Percentiles rank a stretch among this genome's conserved stretches.
These are phyloP conservation scores for Dendrobium nobile DNA, from an alignment of 106 monocot genomes.

Conservation along the genomic window DNA sequence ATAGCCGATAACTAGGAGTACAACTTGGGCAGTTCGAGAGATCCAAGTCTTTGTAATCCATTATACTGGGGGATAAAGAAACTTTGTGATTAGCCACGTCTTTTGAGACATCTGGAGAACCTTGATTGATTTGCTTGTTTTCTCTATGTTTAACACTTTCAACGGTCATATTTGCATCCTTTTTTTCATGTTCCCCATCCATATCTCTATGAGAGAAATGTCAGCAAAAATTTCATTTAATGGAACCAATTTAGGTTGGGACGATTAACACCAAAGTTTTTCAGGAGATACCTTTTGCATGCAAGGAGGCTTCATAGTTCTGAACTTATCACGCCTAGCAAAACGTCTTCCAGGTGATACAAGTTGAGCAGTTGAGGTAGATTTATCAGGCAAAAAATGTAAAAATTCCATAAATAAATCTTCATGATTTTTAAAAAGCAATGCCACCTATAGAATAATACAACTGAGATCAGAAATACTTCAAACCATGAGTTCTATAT, in stretches of 20 bases:
- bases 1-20: slow-evolving; percentile 67
- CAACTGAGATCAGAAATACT: neutral
- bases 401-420: slow-evolving; percentile 61
- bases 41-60: slow-evolving; percentile 58
- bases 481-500: neutral
- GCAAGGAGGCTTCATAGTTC: slow-evolving; percentile 19
- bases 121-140: slow-evolving; percentile 31
- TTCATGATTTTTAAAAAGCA: slow-evolving; percentile 33
- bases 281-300: slow-evolving; percentile 42
- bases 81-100: slow-evolving; percentile 33
- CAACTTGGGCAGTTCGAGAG: slow-evolving; percentile 52
- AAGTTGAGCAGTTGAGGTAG: slow-evolving; percentile 32
- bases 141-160: slow-evolving; percentile 60
- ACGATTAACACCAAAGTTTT: no score
- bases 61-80: slow-evolving; percentile 32
- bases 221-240: neutral
- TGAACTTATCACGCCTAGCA: slow-evolving; percentile 42
- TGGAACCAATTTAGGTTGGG: no score
- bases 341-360: slow-evolving; percentile 31
- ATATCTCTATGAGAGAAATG: slow-evolving; percentile 13
- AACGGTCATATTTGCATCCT: slow-evolving; percentile 21
- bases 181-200: slow-evolving; percentile 29
- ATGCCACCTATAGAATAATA: slow-evolving; percentile 26
- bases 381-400: slow-evolving; percentile 52
- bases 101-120: slow-evolving; percentile 23